Percentiles rank a stretch among this genome's conserved stretches.
phyloP scores from a whole-genome alignment of 139 green algal species.

The Gonium pectorale region DNA sequence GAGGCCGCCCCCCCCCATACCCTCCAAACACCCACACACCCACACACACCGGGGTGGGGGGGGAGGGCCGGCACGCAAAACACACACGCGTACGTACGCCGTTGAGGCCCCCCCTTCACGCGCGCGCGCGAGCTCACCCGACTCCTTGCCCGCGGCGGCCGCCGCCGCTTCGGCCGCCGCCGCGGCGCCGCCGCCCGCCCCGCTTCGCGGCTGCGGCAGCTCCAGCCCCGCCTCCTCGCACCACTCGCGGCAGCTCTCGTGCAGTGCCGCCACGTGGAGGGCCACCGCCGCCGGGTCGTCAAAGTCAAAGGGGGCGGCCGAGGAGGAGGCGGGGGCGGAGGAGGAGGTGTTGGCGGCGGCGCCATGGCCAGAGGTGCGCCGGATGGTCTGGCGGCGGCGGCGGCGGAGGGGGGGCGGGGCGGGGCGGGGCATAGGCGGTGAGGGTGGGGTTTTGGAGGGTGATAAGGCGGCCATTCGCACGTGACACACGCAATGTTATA shows the following conservation, averaged over 20 bases:
- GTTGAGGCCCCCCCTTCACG: too few relatives aligned
- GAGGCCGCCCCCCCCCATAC: too few relatives aligned
- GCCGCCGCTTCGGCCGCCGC: background rate
- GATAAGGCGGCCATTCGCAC: background rate
- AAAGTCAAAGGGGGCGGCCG: background rate
- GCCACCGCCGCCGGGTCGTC: constrained; percentile 35
- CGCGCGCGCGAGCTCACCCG: background rate
- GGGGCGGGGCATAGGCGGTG: background rate
- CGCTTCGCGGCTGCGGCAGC: background rate
- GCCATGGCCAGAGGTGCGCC: too few relatives aligned
- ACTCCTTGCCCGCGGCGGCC: constrained; percentile 11
- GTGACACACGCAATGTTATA: too few relatives aligned
- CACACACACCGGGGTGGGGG: background rate
- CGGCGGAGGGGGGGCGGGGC: too few relatives aligned
- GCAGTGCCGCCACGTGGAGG: constrained; percentile 57
- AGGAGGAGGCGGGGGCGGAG: background rate
- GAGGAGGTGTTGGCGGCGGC: background rate
- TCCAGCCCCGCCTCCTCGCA: constrained; percentile 5
- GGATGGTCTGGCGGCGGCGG: background rate
- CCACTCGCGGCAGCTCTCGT: constrained; percentile 61
- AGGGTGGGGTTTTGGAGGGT: background rate
- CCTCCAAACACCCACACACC: too few relatives aligned
- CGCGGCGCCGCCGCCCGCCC: background rate
- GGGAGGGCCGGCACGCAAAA: too few relatives aligned
- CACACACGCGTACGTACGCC: too few relatives aligned